Conservation (phyloP, 2,329 filamentous ascomycete species). For the Keithomyces neogunnii region DNA sequence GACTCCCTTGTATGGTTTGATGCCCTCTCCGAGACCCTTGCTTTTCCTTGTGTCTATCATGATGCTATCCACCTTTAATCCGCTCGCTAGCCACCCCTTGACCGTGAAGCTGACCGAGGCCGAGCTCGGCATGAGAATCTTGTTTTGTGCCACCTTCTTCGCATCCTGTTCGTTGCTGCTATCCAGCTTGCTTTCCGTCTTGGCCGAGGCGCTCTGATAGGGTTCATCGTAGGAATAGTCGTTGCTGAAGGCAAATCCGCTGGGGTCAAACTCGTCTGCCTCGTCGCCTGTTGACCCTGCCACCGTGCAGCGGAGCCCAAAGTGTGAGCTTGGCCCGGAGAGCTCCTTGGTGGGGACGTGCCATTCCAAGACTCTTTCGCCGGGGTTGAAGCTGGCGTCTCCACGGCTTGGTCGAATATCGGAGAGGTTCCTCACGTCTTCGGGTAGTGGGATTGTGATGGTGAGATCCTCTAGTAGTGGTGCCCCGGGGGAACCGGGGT, state of each 20-base stretch:
- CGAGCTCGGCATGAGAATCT: slow-evolving; percentile 71
- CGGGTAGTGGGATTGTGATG: slow-evolving; percentile 71
- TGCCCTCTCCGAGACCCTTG: slow-evolving; percentile 72
- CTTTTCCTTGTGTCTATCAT: slow-evolving; percentile 69
- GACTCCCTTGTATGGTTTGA: slow-evolving; percentile 96
- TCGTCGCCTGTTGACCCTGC: slow-evolving; percentile 52
- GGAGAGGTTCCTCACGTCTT: slow-evolving; percentile 70
- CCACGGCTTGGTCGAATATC: slow-evolving; percentile 76
- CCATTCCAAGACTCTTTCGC: slow-evolving; percentile 72
- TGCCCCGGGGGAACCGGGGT: slow-evolving; percentile 45
- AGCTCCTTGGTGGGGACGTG: slow-evolving; percentile 71
- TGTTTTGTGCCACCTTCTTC: slow-evolving; percentile 57
- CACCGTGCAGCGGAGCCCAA: slow-evolving; percentile 72
- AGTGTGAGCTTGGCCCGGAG: slow-evolving; percentile 55
- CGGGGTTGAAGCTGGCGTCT: slow-evolving; percentile 73
- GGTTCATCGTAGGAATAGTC: slow-evolving; percentile 48
- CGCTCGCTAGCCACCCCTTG: slow-evolving; percentile 61
- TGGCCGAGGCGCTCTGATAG: slow-evolving; percentile 40
- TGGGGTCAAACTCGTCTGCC: slow-evolving; percentile 39
- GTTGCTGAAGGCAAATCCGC: slow-evolving; percentile 41
- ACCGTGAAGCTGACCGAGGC: slow-evolving; percentile 64
- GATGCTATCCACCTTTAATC: slow-evolving; percentile 60
- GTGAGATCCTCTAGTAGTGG: slow-evolving; percentile 67
- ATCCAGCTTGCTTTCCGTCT: slow-evolving; percentile 20
- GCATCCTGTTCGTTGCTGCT: slow-evolving; percentile 39